Percentiles rank a stretch among this genome's conserved stretches.
These are phyloP conservation scores for Thuidium tamariscinum DNA, from an alignment of 225 moss, liverwort and hornwort genomes.

Conservation along the genomic window DNA sequence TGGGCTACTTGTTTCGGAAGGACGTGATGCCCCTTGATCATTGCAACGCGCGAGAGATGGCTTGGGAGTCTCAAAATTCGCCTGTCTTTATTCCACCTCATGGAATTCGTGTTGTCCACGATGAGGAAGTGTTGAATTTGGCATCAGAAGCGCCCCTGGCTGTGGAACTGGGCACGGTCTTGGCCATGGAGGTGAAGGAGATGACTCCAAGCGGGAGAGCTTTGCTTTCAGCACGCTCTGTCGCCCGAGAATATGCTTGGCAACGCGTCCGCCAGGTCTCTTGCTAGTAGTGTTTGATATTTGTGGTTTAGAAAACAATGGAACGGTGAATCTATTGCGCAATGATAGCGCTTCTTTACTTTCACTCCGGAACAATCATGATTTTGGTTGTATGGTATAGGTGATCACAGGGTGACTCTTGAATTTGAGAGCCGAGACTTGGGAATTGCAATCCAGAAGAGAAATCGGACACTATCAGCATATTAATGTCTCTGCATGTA, in stretches of 20 bases:
- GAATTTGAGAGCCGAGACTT: not conserved
- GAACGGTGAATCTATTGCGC: not conserved
- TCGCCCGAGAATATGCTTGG: conserved; percentile 61
- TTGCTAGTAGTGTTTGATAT: not conserved
- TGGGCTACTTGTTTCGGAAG: conserved; percentile 63
- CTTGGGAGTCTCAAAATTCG: conserved; percentile 28
- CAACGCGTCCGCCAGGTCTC: conserved; percentile 67
- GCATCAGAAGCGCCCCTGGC: conserved; percentile 5
- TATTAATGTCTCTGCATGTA: not conserved
- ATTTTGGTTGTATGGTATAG: not conserved
- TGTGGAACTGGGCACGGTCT: conserved; percentile 49
- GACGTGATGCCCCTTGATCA: conserved; percentile 60
- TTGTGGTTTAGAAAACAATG: not conserved
- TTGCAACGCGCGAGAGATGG: conserved; percentile 19
- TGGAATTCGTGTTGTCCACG: conserved; percentile 23
- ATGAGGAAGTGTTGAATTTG: conserved; percentile 30
- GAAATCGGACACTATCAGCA: not conserved
- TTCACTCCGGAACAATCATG: not conserved
- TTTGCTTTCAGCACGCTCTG: conserved; percentile 58
- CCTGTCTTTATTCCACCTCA: not conserved
- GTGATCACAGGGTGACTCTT: not conserved
- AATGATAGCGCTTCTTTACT: not conserved
- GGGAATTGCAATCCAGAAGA: not conserved
- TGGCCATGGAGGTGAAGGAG: conserved; percentile 45
- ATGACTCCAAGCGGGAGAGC: conserved; percentile 55